These are phyloP conservation scores for Kurtzmaniella quercitrusa DNA, from an alignment of 1,139 yeast species.

Conservation along the genomic window DNA sequence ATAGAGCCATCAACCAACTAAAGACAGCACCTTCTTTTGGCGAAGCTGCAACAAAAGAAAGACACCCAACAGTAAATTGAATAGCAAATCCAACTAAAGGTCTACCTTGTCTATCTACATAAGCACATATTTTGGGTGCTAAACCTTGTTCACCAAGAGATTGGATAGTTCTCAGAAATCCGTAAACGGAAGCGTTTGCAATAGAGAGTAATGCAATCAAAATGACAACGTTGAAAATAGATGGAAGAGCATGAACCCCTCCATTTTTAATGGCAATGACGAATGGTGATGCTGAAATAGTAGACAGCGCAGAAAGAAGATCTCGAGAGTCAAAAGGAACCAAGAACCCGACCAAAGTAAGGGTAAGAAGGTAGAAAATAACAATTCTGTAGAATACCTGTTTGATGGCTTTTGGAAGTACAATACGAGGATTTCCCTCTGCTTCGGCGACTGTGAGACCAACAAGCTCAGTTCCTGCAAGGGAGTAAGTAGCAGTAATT, in stretches of 20 bases:
- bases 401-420: conserved; percentile 39
- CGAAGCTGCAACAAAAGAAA: conserved; percentile 41
- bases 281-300: conserved; percentile 38
- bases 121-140: conserved; percentile 32
- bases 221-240: conserved; percentile 40
- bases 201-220: conserved; percentile 39
- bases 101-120: conserved; percentile 39
- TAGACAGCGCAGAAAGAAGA: conserved; percentile 27
- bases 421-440: conserved; percentile 33
- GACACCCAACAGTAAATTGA: conserved; percentile 33
- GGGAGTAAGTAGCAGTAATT: conserved; percentile 39
- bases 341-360: conserved; percentile 38
- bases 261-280: conserved; percentile 42
- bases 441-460: conserved; percentile 36
- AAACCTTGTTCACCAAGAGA: conserved; percentile 39
- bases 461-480: conserved; percentile 43
- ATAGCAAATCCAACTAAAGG: conserved; percentile 37
- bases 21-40: conserved; percentile 34
- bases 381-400: conserved; percentile 42
- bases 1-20: conserved; percentile 38
- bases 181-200: conserved; percentile 43
- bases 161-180: conserved; percentile 39
- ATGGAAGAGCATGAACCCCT: conserved; percentile 38
- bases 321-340: conserved; percentile 30
- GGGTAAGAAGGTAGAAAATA: conserved; percentile 37